These are phyloP conservation scores for Agrocybe pediades DNA, from an alignment of 768 basidiomycete genomes.

Conservation along the genomic window DNA sequence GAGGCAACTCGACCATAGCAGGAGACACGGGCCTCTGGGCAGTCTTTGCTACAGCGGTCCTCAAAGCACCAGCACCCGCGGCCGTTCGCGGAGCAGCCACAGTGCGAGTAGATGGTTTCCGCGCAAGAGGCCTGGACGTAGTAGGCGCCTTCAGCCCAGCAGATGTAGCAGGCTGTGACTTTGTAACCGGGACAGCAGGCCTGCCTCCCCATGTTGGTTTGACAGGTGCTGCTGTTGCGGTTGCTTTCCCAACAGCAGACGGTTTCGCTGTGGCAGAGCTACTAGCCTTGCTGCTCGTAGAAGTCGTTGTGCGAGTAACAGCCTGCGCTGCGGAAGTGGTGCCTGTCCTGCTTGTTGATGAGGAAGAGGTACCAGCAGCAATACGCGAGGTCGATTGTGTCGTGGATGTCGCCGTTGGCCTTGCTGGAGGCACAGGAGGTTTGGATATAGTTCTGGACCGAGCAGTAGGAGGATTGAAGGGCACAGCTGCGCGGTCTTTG, in stretches of 20 bases:
- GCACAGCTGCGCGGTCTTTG: slow-evolving; percentile 8
- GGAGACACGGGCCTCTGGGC: slow-evolving; percentile 28
- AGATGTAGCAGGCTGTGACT: slow-evolving; percentile 8
- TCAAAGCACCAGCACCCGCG: background rate
- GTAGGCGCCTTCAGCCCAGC: slow-evolving; percentile 12
- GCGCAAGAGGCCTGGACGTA: slow-evolving; percentile 11
- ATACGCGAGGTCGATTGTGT: background rate
- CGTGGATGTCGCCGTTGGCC: background rate
- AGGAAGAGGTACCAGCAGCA: slow-evolving; percentile 2
- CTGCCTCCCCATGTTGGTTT: slow-evolving; percentile 28
- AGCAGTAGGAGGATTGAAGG: background rate
- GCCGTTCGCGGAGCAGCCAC: background rate
- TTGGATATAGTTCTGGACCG: slow-evolving; percentile 4
- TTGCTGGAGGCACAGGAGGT: background rate
- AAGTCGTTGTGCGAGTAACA: background rate
- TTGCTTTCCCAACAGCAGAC: slow-evolving; percentile 15
- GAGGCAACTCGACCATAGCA: slow-evolving; percentile 34
- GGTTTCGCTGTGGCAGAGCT: slow-evolving; percentile 8
- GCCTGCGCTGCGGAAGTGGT: background rate
- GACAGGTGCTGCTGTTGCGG: background rate
- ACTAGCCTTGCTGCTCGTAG: background rate
- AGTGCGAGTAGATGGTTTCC: slow-evolving; percentile 19
- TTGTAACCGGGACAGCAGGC: slow-evolving; percentile 13
- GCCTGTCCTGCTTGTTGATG: slow-evolving; percentile 5
- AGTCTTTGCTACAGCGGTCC: background rate